Conservation (phyloP, 768 basidiomycete genomes). For the Serendipita indica region DNA sequence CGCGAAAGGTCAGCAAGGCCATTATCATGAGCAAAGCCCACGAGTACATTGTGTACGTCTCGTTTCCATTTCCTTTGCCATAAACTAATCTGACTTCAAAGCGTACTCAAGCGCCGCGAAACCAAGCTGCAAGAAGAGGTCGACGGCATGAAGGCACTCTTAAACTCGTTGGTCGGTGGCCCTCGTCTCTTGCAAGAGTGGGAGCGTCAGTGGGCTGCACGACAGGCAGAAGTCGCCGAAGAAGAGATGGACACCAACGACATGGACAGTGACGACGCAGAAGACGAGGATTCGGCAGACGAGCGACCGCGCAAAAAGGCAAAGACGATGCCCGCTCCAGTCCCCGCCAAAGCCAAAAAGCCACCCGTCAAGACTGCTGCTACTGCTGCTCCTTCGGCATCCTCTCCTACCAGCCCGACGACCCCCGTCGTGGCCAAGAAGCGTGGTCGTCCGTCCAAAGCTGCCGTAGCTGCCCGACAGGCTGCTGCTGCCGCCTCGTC, state of each 20-base stretch:
- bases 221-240: slow-evolving; percentile 27
- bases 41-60: slow-evolving; percentile 59
- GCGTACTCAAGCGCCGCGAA: slow-evolving; percentile 71
- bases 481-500: slow-evolving; percentile 2
- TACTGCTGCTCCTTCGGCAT: slow-evolving; percentile 22
- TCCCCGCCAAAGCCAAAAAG: slow-evolving; percentile 15
- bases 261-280: slow-evolving; percentile 35
- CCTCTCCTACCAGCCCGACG: slow-evolving; percentile 22
- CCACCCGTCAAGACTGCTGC: slow-evolving; percentile 19
- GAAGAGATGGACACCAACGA: slow-evolving; percentile 35
- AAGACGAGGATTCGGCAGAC: slow-evolving; percentile 24
- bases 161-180: slow-evolving; percentile 60
- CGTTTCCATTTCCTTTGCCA: slow-evolving; percentile 8
- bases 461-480: slow-evolving; percentile 31
- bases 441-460: slow-evolving; percentile 68
- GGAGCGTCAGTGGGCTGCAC: slow-evolving; percentile 54
- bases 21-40: slow-evolving; percentile 82
- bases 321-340: slow-evolving; percentile 26
- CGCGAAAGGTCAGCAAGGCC: slow-evolving; percentile 80
- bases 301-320: slow-evolving; percentile 49
- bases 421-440: slow-evolving; percentile 40
- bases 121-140: slow-evolving; percentile 56
- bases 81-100: slow-evolving; percentile 18
- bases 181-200: slow-evolving; percentile 55
- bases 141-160: slow-evolving; percentile 52